These are phyloP conservation scores for Sambucus nigra DNA, from an alignment of 129 eudicot genomes.

Conservation along the genomic window DNA sequence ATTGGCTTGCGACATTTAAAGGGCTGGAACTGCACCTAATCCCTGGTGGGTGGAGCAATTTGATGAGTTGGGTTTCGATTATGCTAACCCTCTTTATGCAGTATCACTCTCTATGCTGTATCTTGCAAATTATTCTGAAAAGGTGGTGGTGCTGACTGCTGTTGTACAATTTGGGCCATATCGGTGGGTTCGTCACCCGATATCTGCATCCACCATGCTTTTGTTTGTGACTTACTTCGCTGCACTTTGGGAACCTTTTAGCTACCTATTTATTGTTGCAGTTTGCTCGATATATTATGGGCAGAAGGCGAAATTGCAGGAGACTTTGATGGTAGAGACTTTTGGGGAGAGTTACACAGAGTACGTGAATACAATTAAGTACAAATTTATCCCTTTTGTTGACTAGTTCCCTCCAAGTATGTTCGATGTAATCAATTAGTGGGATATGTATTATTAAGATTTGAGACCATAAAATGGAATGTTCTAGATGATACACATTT, in stretches of 20 bases:
- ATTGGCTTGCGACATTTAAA: slow-evolving; percentile 87
- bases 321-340: slow-evolving; percentile 52
- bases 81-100: slow-evolving; percentile 52
- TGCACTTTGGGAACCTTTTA: slow-evolving; percentile 68
- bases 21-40: slow-evolving; percentile 59
- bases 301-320: slow-evolving; percentile 73
- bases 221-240: slow-evolving; percentile 55
- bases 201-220: slow-evolving; percentile 80
- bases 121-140: slow-evolving; percentile 73
- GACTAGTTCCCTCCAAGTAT: slow-evolving; percentile 29
- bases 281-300: slow-evolving; percentile 62
- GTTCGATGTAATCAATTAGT: background rate
- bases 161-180: slow-evolving; percentile 89
- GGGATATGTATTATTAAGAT: slow-evolving; percentile 16
- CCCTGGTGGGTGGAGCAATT: slow-evolving; percentile 60
- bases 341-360: slow-evolving; percentile 59
- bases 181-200: slow-evolving; percentile 82
- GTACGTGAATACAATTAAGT: slow-evolving; percentile 57
- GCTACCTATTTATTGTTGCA: slow-evolving; percentile 36
- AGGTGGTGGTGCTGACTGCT: slow-evolving; percentile 79
- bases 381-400: slow-evolving; percentile 82
- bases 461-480: slow-evolving; percentile 5
- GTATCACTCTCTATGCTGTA: slow-evolving; percentile 58
- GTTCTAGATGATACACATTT: slow-evolving; percentile 10
- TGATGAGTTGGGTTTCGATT: slow-evolving; percentile 61